Conservation (phyloP, 768 basidiomycete genomes). For the Glaciozyma antarctica region DNA sequence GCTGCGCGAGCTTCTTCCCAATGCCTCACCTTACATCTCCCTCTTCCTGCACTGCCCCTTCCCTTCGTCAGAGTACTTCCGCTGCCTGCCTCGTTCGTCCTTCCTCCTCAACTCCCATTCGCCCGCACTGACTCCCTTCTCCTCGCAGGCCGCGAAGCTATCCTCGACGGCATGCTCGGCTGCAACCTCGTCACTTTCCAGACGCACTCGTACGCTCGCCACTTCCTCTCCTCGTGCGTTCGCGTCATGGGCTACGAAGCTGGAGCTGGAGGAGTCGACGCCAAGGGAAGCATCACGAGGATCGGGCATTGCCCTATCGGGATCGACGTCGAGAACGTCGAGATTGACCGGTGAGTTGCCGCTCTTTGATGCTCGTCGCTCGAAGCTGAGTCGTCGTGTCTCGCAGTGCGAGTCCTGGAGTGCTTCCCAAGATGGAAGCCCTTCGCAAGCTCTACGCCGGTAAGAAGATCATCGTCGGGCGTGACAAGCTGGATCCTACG, state of each 20-base stretch:
- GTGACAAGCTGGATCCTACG: slow-evolving; percentile 97
- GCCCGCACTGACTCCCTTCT: not conserved
- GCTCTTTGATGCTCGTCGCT: not conserved
- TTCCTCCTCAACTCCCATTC: not conserved
- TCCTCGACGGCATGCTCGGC: slow-evolving; percentile 94
- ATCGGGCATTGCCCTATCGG: slow-evolving; percentile 91
- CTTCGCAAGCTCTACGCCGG: slow-evolving; percentile 76
- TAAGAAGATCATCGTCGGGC: slow-evolving; percentile 96
- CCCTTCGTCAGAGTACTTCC: slow-evolving; percentile 91
- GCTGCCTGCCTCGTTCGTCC: slow-evolving; percentile 73
- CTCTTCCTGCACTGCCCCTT: slow-evolving; percentile 97
- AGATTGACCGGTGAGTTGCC: slow-evolving; percentile 51
- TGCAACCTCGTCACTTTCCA: slow-evolving; percentile 96
- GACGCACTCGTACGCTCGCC: slow-evolving; percentile 89
- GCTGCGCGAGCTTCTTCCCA: slow-evolving; percentile 59
- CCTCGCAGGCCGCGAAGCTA: slow-evolving; percentile 65
- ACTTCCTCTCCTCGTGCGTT: slow-evolving; percentile 88
- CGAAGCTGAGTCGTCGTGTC: not conserved
- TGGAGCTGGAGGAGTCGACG: slow-evolving; percentile 58
- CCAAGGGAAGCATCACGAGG: slow-evolving; percentile 62
- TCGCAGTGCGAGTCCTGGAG: slow-evolving; percentile 46
- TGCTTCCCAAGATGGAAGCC: slow-evolving; percentile 80
- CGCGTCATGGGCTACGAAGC: slow-evolving; percentile 94
- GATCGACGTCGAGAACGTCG: slow-evolving; percentile 83
- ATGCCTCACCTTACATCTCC: slow-evolving; percentile 53